Base-by-base conservation (phyloP, 345 rosid genomes). In the Brassica incana region DNA sequence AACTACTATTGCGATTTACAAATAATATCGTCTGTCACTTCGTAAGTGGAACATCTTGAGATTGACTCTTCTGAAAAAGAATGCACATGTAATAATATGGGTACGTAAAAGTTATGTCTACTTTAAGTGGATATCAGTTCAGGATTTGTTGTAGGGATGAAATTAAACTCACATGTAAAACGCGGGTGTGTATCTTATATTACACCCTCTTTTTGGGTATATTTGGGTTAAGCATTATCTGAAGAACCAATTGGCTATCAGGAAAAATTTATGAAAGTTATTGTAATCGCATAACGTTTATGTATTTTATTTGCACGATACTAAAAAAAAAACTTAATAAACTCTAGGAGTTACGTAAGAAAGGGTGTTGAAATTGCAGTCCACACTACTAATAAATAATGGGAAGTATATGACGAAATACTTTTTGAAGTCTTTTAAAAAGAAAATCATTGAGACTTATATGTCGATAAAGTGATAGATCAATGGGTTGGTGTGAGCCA, bases 401-500 rank as follows among this genome's bases (percentile, higher is more conserved):
- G 30, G 30, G 30, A 27, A 3, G 23, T n/a, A 54, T 54, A 15
- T 15, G 60, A 54, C 23, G 25, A 1, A 23, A 4, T 67, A 67
- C 65, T 79, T 74, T 67, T 15, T 0, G 15, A 20, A 74, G 74
- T 48, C 14, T 32, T 43, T 54, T 65, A 0, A 0, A 18, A 25
- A 10, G 56, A 61, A 62, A 50, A 35, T 74, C 5, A 79, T 67
- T 60, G 75, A 74, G 35, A 16, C 78, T 74, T 80, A 15, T 73
- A 6, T 29, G 75, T 74, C 75, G 27, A 63, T 63, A 74, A 74
- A 80, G 78, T 69, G 68, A 68, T 32, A 20, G 20, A 67, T 18
- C 3, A 29, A 75, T 79, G 83, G 78, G 78, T 80, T 80, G 75
- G 75, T 74, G 83, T 56, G 25, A 68, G 25, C 71, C 82, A 73